Percentiles rank a stretch among this genome's conserved stretches.
Conservation (phyloP, 2,329 filamentous ascomycete species). For the Venturia asperata region DNA sequence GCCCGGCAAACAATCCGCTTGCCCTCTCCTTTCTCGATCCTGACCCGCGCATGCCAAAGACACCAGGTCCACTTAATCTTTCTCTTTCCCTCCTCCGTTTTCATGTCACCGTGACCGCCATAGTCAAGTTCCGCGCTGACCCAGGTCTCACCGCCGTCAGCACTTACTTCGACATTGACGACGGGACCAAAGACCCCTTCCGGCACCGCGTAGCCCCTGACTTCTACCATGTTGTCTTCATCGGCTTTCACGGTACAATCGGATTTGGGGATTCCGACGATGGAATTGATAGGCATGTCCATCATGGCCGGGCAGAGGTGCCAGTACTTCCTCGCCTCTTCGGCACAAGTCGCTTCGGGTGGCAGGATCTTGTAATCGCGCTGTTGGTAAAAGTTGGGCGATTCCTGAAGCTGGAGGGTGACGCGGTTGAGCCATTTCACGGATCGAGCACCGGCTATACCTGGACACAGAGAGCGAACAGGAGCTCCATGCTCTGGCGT, state of each 20-base stretch:
- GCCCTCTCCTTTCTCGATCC: slow-evolving; percentile 35
- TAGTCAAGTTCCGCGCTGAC: slow-evolving; percentile 37
- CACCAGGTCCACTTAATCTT: slow-evolving; percentile 50
- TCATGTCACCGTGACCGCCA: slow-evolving; percentile 25
- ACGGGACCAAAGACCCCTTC: slow-evolving; percentile 48
- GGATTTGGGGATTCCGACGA: slow-evolving; percentile 43
- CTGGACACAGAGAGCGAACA: slow-evolving; percentile 37
- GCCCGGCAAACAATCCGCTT: slow-evolving; percentile 48
- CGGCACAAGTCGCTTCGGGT: slow-evolving; percentile 41
- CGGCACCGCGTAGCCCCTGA: slow-evolving; percentile 51
- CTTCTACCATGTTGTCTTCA: slow-evolving; percentile 39
- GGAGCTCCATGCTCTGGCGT: slow-evolving; percentile 41
- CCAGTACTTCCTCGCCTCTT: slow-evolving; percentile 49
- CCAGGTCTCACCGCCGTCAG: slow-evolving; percentile 46
- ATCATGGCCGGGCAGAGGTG: slow-evolving; percentile 43
- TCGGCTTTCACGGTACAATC: slow-evolving; percentile 38
- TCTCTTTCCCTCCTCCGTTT: slow-evolving; percentile 19
- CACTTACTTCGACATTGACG: slow-evolving; percentile 46
- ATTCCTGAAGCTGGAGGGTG: slow-evolving; percentile 35
- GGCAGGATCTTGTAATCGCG: slow-evolving; percentile 55
- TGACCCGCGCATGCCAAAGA: slow-evolving; percentile 45
- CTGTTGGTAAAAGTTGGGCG: slow-evolving; percentile 48
- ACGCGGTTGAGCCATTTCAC: slow-evolving; percentile 39
- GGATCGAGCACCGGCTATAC: slow-evolving; percentile 36
- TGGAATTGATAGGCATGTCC: slow-evolving; percentile 52